Percentiles rank a stretch among this genome's conserved stretches.
phyloP scores from a whole-genome alignment of 768 basidiomycete species.

The Calocera cornea region DNA sequence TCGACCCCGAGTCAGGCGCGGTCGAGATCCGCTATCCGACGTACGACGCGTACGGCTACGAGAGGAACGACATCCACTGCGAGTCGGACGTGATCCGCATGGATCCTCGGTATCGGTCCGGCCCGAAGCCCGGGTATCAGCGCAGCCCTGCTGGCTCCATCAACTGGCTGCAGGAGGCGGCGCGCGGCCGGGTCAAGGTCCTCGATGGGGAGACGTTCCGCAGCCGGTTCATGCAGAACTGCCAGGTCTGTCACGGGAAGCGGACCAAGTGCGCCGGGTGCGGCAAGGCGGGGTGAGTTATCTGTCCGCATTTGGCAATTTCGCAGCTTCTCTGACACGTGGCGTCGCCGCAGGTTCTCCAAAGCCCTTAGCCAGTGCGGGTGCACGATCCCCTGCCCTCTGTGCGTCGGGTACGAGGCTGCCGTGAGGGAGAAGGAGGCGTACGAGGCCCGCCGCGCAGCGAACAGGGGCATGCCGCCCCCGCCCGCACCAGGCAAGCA shows the following conservation, averaged over 20 bases:
- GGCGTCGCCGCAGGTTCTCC: neutral
- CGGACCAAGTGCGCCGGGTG: slow-evolving; percentile 4
- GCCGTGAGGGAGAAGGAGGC: slow-evolving; percentile 1
- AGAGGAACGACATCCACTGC: slow-evolving; percentile 2
- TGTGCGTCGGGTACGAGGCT: neutral
- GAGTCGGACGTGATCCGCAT: neutral
- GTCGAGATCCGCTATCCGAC: neutral
- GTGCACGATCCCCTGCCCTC: slow-evolving; percentile 4
- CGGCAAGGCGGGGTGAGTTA: neutral
- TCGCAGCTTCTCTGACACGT: neutral
- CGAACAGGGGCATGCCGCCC: neutral
- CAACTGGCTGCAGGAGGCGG: slow-evolving; percentile 2
- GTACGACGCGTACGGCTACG: slow-evolving; percentile 3
- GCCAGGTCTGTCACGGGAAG: neutral
- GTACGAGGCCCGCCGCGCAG: slow-evolving; percentile 3
- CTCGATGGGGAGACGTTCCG: slow-evolving; percentile 2
- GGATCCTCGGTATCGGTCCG: neutral
- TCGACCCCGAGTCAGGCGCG: neutral
- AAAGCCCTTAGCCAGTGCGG: neutral
- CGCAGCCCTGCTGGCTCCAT: neutral
- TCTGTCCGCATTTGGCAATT: neutral
- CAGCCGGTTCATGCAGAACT: slow-evolving; percentile 2
- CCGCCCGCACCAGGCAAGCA: slow-evolving; percentile 4
- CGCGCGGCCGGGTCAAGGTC: neutral
- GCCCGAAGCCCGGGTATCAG: neutral